Evolutionary conservation across 305 asterid genomes (phyloP).

Genomic region (Solanum hybrid): DNA sequence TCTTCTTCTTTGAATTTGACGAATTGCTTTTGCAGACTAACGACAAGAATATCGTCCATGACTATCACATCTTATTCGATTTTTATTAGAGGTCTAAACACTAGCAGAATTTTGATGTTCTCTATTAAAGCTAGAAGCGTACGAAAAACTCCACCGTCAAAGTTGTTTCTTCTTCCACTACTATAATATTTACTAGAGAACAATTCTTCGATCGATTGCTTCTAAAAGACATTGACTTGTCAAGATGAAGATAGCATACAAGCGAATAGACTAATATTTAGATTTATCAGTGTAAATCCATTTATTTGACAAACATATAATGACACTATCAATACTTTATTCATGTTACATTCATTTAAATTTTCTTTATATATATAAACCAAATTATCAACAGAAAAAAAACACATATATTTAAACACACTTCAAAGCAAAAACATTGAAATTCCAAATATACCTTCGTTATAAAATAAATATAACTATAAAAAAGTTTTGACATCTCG

Average conservation of each 20-base stretch:
- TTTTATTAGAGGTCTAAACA: conserved; percentile 30
- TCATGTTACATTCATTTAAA: background rate
- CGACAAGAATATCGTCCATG: conserved; percentile 45
- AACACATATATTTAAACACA: too few relatives aligned
- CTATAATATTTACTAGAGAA: background rate
- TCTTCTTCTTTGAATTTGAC: background rate
- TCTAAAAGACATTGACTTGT: background rate
- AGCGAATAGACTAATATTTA: background rate
- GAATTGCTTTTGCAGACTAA: background rate
- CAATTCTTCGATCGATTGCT: background rate
- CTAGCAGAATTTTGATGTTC: conserved; percentile 3
- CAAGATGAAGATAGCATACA: background rate
- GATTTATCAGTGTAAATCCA: background rate
- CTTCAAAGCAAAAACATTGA: too few relatives aligned
- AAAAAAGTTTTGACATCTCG: too few relatives aligned
- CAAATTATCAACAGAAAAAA: too few relatives aligned
- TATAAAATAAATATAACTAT: too few relatives aligned
- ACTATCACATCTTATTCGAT: conserved; percentile 61
- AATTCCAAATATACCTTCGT: too few relatives aligned
- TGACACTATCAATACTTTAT: background rate
- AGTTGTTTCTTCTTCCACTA: background rate
- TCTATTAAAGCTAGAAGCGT: conserved; percentile 11
- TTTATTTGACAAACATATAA: background rate
- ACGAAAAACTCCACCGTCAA: background rate
- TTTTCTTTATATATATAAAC: too few relatives aligned